Evolutionary conservation across 1,284 basidiomycete species (phyloP).

Genomic region (Tylopilus orsonianus): DNA sequence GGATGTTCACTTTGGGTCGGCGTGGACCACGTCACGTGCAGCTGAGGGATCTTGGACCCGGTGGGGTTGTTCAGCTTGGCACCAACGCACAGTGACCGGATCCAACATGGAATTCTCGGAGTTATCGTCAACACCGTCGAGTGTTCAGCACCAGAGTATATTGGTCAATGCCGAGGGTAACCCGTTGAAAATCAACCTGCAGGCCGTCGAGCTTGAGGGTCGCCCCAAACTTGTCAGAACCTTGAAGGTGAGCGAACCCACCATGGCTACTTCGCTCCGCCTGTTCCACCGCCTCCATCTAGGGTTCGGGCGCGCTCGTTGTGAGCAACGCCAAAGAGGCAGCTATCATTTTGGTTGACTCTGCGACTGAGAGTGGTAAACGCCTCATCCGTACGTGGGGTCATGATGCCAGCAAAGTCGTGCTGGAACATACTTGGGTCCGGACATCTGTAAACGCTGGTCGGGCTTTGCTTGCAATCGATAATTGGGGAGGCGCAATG

Average conservation of each 20-base stretch:
- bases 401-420: conserved; percentile 45
- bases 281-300: conserved; percentile 4
- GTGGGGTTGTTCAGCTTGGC: neutral
- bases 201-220: conserved; percentile 48
- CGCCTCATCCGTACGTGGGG: conserved; percentile 58
- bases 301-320: conserved; percentile 56
- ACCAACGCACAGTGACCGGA: conserved; percentile 1
- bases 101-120: conserved; percentile 25
- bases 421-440: conserved; percentile 49
- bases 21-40: conserved; percentile 18
- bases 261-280: neutral
- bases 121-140: conserved; percentile 17
- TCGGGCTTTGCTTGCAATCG: conserved; percentile 43
- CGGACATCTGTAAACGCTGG: conserved; percentile 40
- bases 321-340: conserved; percentile 48
- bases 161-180: conserved; percentile 28
- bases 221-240: conserved; percentile 52
- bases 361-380: conserved; percentile 48
- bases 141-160: conserved; percentile 18
- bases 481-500: conserved; percentile 56
- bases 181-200: conserved; percentile 45
- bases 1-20: neutral
- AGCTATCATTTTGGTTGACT: conserved; percentile 56
- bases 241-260: conserved; percentile 43
- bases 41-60: too few species aligned